Evolutionary conservation across 495 filamentous ascomycete genomes (phyloP), one percentile per base, ranked within the genome.

Genomic region (Penicillium desertorum): DNA sequence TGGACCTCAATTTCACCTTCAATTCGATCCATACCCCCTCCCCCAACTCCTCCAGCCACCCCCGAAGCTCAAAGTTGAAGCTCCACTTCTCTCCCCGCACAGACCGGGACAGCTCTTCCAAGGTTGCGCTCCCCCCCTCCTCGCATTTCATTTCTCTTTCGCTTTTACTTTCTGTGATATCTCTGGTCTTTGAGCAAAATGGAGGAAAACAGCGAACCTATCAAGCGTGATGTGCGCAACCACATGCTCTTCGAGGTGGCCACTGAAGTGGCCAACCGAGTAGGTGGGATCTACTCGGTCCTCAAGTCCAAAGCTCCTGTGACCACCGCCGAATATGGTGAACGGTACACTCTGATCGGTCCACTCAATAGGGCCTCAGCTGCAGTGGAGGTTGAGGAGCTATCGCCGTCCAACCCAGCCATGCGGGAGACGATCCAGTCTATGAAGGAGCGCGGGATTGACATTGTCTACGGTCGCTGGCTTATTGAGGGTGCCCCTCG

Each of bases 221-320:
- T 74, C 46, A 73, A 71, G 64, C 74, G 89, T 65, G 89, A 92
- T 76, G 82, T 91, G 44, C 84, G 81, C 72, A 88, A 89, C 66
- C 89, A 92, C 64, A 76, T 90, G 67, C 86, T 98, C 47, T 98
- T 98, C 64, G 94, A 98, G 76, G 76, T 97, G 57, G 92, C 94
- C 30, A 98, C 94, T 16, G 94, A 98, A 69, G 94, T 97, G 58
- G 94, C 94, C 51, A 96, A 98, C 78, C 85, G 95, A 76, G 94
- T 98, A 55, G 94, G 94, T 67, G 94, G 94, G 60, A 98, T 98
- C 76, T 98, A 98, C 78, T 97, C 93, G 14, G 94, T 98, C 51
- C 85, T 98, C 69, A 98, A 98, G 76, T 98, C 94, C 51, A 98
- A 98, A 73, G 93, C 94, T 19, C 92, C 94, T 9, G 93, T 98